phyloP scores from a whole-genome alignment of 495 filamentous ascomycete species.

The Thermothielavioides terrestris region DNA sequence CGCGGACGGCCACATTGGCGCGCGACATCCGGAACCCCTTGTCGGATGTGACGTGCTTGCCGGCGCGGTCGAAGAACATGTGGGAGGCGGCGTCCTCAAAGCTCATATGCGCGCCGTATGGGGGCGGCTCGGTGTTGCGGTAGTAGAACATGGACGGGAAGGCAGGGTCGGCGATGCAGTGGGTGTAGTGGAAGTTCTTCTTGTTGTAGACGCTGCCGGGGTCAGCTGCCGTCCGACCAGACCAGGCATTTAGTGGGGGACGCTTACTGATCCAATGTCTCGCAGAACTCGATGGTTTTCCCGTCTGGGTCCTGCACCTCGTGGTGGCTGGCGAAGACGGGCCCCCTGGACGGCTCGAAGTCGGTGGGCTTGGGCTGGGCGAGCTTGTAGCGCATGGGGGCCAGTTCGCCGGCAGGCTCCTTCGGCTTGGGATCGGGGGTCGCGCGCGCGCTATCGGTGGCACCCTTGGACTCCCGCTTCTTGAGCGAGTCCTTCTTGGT shows the following conservation, averaged over 20 bases:
- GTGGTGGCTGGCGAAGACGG: conserved; percentile 46
- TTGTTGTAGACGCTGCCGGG: conserved; percentile 69
- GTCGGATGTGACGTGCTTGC: conserved; percentile 58
- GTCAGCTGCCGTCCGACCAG: not conserved
- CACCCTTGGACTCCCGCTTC: conserved; percentile 66
- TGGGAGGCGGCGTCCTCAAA: conserved; percentile 84
- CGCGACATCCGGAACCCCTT: conserved; percentile 78
- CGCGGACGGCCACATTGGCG: conserved; percentile 83
- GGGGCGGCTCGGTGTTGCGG: conserved; percentile 76
- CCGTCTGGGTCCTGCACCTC: conserved; percentile 37
- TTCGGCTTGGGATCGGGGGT: conserved; percentile 51
- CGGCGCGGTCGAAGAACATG: conserved; percentile 56
- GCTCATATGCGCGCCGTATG: conserved; percentile 72
- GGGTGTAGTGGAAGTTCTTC: conserved; percentile 81
- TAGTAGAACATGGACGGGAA: conserved; percentile 85
- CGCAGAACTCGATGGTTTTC: conserved; percentile 46
- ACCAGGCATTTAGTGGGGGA: not conserved
- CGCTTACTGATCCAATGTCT: conserved; percentile 57
- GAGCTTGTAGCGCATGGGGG: conserved; percentile 50
- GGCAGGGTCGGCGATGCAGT: conserved; percentile 78
- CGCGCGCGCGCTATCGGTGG: conserved; percentile 38
- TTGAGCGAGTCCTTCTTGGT: conserved; percentile 67
- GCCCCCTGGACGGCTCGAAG: conserved; percentile 49
- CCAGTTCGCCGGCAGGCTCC: conserved; percentile 35
- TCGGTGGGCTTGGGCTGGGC: conserved; percentile 49